These are phyloP conservation scores for Pichia ethanolica DNA, from an alignment of 805 yeast genomes.

Conservation along the genomic window DNA sequence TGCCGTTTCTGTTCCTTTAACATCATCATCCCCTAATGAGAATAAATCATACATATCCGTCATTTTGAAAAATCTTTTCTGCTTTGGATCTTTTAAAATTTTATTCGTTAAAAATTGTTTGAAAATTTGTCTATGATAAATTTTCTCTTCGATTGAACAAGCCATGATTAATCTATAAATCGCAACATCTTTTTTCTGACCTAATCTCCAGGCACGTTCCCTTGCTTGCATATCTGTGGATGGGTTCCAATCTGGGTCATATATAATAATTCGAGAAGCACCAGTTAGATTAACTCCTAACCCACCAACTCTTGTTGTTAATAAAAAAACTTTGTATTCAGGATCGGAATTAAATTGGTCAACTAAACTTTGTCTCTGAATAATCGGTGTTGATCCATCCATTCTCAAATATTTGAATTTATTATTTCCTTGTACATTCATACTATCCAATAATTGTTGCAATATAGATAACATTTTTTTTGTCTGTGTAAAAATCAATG, in stretches of 20 bases:
- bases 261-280: slow-evolving; percentile 88
- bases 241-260: slow-evolving; percentile 98
- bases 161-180: slow-evolving; percentile 89
- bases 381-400: slow-evolving; percentile 91
- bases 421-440: slow-evolving; percentile 23
- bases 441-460: slow-evolving; percentile 51
- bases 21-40: slow-evolving; percentile 68
- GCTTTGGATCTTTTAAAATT: slow-evolving; percentile 91
- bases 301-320: slow-evolving; percentile 96
- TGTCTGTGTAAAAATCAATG: slow-evolving; percentile 85
- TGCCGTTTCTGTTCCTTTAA: slow-evolving; percentile 62
- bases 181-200: slow-evolving; percentile 87
- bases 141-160: slow-evolving; percentile 94
- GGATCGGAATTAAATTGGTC: slow-evolving; percentile 67
- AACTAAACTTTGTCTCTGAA: slow-evolving; percentile 67
- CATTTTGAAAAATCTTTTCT: slow-evolving; percentile 84
- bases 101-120: slow-evolving; percentile 91
- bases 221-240: slow-evolving; percentile 96
- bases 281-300: slow-evolving; percentile 91
- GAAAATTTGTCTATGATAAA: slow-evolving; percentile 93
- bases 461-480: slow-evolving; percentile 88
- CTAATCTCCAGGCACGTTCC: slow-evolving; percentile 95
- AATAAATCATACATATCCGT: slow-evolving; percentile 88
- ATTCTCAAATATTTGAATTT: slow-evolving; percentile 58
- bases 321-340: slow-evolving; percentile 54